Base-by-base conservation (phyloP, 371 early-diverging fungal species). In the Apophysomyces elegans region DNA sequence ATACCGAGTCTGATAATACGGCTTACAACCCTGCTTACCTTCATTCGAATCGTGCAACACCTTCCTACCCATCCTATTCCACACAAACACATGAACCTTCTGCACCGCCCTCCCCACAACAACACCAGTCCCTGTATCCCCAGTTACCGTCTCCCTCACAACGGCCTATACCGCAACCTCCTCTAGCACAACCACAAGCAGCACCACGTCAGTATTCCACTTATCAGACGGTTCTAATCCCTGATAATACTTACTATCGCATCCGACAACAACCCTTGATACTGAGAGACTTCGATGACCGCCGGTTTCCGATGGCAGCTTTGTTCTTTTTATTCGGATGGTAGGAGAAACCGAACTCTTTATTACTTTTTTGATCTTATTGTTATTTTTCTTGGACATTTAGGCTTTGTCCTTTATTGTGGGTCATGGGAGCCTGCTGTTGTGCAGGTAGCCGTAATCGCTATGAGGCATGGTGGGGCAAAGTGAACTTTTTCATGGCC, bases 381-480 rank as follows among this genome's bases (percentile, higher is more conserved):
- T 18, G 7, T 47, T 35, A 36, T 43, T 56, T 60, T 44, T 58
- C 50, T n/a, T 12, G 37, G 38, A 37, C 2, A 26, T 26, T 6
- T 44, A 71, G 71, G 67, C 65, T 72, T 39, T 72, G 64, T 39
- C 72, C 72, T 9, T 65, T 62, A 2, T 38, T 67, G 36, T 72
- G 72, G 72, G 59, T 72, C 1, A 37, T 72, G 12, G 72, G 72
- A 21, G 72, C 72, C 16, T 72, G 72, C 37, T 72, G 72, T 37
- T 72, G 72, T 26, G 63, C 61, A 16, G 71, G 64, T 26, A 64
- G 72, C 37, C 62, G 68, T 26, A 72, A 72, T 44, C 64, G 63
- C 12, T 72, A 72, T 44, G 72, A 72, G 58, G 47, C 63, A 11
- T 72, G 68, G 68, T 72, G 72, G 72, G 63, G 63, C n/a, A 64